phyloP scores from a whole-genome alignment of 805 yeast species.

The Metschnikowia bowlesiae region DNA sequence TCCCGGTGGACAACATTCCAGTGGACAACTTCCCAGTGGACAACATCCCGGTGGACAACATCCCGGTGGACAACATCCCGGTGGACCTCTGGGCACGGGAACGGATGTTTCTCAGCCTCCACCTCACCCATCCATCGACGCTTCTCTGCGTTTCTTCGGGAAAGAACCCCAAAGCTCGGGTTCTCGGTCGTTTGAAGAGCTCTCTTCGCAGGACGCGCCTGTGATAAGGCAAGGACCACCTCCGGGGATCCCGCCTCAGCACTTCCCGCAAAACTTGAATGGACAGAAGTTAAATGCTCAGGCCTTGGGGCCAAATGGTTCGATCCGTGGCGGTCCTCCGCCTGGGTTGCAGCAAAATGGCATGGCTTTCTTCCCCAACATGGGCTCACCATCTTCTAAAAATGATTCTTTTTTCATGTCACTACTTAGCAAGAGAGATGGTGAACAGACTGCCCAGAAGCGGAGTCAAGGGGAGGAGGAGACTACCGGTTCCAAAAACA shows the following conservation, averaged over 20 bases:
- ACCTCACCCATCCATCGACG: not conserved
- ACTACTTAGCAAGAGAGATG: slow-evolving; percentile 36
- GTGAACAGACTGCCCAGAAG: not conserved
- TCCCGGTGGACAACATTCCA: too few species aligned
- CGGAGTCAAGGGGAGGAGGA: not conserved
- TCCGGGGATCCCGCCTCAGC: slow-evolving; percentile 1
- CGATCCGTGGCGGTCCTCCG: not conserved
- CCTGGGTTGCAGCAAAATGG: slow-evolving; percentile 1
- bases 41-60: too few species aligned
- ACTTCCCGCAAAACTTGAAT: not conserved
- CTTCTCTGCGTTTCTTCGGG: slow-evolving; percentile 3
- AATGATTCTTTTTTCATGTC: slow-evolving; percentile 47
- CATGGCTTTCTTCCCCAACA: slow-evolving; percentile 16
- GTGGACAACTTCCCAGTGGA: too few species aligned
- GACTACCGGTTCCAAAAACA: not conserved
- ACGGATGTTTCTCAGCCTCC: not conserved
- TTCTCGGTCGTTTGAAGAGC: not conserved
- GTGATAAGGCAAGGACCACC: slow-evolving; percentile 3
- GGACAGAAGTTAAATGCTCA: not conserved
- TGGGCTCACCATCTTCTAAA: slow-evolving; percentile 4
- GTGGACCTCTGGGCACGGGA: not conserved
- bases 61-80: too few species aligned
- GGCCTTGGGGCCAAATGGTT: not conserved
- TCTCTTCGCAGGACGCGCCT: not conserved
- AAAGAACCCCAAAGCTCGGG: not conserved